phyloP scores from a whole-genome alignment of 257 asterid species.

The Salvia rosmarinus region DNA sequence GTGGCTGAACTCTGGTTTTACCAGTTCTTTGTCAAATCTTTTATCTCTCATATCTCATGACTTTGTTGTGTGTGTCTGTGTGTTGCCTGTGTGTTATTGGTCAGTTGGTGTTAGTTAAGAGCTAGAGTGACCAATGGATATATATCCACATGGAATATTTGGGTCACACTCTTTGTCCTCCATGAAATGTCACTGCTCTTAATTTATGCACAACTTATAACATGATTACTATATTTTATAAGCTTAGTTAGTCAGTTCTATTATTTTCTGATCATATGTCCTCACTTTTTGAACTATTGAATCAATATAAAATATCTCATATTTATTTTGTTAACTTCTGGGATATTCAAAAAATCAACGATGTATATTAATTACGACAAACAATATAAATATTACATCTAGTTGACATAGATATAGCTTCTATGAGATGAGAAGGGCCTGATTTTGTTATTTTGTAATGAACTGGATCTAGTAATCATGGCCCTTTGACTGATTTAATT shows the following conservation, averaged over 20 bases:
- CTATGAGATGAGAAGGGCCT: too few species aligned
- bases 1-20: constrained; percentile 35
- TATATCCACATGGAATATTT: constrained; percentile 22
- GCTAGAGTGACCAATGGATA: constrained; percentile 23
- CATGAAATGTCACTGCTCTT: background rate
- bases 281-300: background rate
- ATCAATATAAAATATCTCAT: background rate
- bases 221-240: too few species aligned
- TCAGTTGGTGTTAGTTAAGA: constrained; percentile 9
- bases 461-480: constrained; percentile 33
- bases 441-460: background rate
- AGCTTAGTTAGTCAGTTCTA: too few species aligned
- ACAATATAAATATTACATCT: background rate
- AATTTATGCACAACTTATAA: background rate
- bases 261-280: too few species aligned
- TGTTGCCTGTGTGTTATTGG: constrained; percentile 21
- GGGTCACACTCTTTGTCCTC: background rate
- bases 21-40: constrained; percentile 28
- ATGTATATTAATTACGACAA: background rate
- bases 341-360: background rate
- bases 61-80: background rate
- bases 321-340: background rate
- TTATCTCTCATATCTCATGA: constrained; percentile 3
- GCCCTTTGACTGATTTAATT: constrained; percentile 22
- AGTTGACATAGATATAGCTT: too few species aligned